Evolutionary conservation across 2,329 filamentous ascomycete genomes (phyloP).

Genomic region (Drechslerella stenobrocha): DNA sequence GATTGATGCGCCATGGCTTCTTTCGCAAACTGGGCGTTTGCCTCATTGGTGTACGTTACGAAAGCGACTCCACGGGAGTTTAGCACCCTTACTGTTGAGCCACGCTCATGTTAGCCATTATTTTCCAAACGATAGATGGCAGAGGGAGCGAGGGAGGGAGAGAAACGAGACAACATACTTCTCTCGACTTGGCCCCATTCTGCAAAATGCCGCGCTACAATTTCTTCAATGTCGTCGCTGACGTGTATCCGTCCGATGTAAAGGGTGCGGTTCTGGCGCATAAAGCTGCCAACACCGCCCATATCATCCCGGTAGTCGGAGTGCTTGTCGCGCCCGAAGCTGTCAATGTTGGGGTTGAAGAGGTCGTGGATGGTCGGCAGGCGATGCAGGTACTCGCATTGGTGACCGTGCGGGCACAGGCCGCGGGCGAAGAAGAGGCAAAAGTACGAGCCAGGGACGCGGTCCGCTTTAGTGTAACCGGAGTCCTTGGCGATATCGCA

Average conservation of each 20-base stretch:
- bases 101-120: constrained; percentile 50
- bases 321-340: constrained; percentile 90
- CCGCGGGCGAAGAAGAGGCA: constrained; percentile 90
- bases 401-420: constrained; percentile 78
- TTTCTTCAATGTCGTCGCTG: constrained; percentile 93
- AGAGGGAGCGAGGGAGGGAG: background rate
- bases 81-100: constrained; percentile 68
- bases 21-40: constrained; percentile 86
- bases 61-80: constrained; percentile 90
- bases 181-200: constrained; percentile 96
- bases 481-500: constrained; percentile 82
- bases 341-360: constrained; percentile 92
- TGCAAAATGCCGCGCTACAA: constrained; percentile 89
- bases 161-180: constrained; percentile 55
- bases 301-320: constrained; percentile 95
- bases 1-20: constrained; percentile 95
- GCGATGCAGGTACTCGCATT: constrained; percentile 92
- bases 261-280: constrained; percentile 88
- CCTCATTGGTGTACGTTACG: constrained; percentile 89
- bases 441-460: constrained; percentile 79
- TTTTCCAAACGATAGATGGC: background rate
- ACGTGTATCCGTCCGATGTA: constrained; percentile 95
- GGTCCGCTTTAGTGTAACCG: constrained; percentile 77
- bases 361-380: constrained; percentile 83
- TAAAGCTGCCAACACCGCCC: constrained; percentile 93